Percentiles rank a stretch among this genome's conserved stretches.
These are phyloP conservation scores for Coemansia aciculifera DNA, from an alignment of 192 early-diverging fungal genomes.

Conservation along the genomic window DNA sequence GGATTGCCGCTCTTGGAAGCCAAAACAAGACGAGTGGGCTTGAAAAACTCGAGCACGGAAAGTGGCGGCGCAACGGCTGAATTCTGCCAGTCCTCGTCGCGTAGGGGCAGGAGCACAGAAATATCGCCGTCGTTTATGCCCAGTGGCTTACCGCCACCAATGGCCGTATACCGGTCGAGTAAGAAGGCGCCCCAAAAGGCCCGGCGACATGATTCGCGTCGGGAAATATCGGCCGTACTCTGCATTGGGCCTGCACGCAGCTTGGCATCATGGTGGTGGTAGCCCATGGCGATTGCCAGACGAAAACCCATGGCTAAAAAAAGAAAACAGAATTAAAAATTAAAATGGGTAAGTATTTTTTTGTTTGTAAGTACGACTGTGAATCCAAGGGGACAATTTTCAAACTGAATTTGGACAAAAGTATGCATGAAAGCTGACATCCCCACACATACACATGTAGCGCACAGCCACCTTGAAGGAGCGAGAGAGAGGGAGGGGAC, in stretches of 20 bases:
- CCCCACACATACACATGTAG: background rate
- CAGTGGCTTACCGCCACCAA: conserved; percentile 52
- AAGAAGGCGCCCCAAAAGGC: conserved; percentile 54
- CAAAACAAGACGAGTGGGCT: conserved; percentile 13
- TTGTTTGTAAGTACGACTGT: background rate
- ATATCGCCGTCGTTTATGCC: conserved; percentile 56
- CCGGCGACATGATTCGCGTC: conserved; percentile 48
- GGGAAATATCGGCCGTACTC: conserved; percentile 38
- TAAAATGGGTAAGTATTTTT: background rate
- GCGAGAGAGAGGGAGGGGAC: background rate
- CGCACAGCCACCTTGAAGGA: background rate
- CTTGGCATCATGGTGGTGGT: conserved; percentile 51
- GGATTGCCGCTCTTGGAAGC: conserved; percentile 1
- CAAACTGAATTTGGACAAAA: background rate
- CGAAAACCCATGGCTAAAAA: conserved; percentile 55
- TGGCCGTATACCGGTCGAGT: conserved; percentile 51
- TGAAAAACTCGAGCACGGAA: conserved; percentile 48
- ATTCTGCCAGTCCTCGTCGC: conserved; percentile 44
- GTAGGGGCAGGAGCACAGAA: conserved; percentile 41
- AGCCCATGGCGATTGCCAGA: conserved; percentile 55
- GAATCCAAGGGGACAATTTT: background rate
- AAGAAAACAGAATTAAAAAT: background rate
- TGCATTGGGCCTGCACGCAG: conserved; percentile 40
- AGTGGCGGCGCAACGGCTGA: conserved; percentile 26
- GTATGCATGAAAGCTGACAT: background rate